Evolutionary conservation across 192 early-diverging fungal species (phyloP), one percentile per base, ranked within the genome.

Genomic region (Spizellomyces punctatus): DNA sequence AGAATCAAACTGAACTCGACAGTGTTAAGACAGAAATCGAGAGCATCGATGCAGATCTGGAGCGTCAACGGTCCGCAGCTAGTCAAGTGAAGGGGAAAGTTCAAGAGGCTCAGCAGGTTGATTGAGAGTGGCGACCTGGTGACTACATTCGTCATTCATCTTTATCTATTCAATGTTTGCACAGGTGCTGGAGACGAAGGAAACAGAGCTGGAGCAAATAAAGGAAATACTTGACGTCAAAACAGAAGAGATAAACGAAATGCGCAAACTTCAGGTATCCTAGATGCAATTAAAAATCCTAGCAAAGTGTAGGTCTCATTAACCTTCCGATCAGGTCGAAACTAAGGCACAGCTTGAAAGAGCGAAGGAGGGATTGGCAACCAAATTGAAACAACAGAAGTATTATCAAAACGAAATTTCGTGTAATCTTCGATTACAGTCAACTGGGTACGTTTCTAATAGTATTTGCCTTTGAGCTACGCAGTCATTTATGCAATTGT

Each of bases 21-120:
- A 87, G 91, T 47, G 81, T 89, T 2, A 80, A 88, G n/a, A 71
- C 73, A 0, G 89, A 93, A 63, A 64, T 93, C 44, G 81, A 85
- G 19, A 62, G 83, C n/a, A 69, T 95, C 21, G 84, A 86, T 10
- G 73, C 82, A 42, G 81, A 87, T 17, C 85, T 79, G 81, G 89
- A 90, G 56, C 67, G 76, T 17, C 75, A 79, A 21, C 76, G 76
- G 54, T 41, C 10, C n/a, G 83, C 61, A 27, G 75, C 86, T 7
- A 57, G 49, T 36, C 75, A 74, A 9, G 82, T 87, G n/a, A 77
- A 77, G 46, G 76, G 66, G 27, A 73, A 67, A 44, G 74, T 78
- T 16, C 64, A 83, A 27, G 77, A 87, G 42, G 76, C 79, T 10
- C 76, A 82, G 54, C 43, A 80, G 69, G 86, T 86, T 8, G 50